Conservation (phyloP, 495 filamentous ascomycete species). For the Schizothecium vesticola region DNA sequence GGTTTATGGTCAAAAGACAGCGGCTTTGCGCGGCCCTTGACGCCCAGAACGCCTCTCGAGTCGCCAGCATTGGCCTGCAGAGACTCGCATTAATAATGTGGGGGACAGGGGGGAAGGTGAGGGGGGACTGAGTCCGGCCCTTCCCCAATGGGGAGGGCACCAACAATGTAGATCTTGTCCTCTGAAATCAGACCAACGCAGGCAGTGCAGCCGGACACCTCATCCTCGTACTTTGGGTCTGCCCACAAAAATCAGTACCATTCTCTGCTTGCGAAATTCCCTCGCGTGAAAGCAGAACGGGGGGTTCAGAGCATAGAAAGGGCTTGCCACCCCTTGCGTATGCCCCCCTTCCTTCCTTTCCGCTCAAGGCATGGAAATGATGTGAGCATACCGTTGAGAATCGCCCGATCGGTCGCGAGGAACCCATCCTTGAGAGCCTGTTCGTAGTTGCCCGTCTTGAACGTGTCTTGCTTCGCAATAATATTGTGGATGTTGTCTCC, state of each 20-base stretch:
- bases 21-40: conserved; percentile 94
- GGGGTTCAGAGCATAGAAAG: neutral
- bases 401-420: conserved; percentile 90
- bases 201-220: conserved; percentile 96
- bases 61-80: conserved; percentile 90
- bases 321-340: neutral
- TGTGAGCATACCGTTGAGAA: conserved; percentile 71
- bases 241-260: conserved; percentile 13
- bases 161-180: conserved; percentile 89
- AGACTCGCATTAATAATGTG: conserved; percentile 20
- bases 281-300: neutral
- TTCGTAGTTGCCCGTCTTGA: conserved; percentile 84
- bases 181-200: conserved; percentile 82
- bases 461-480: conserved; percentile 86
- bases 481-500: conserved; percentile 93
- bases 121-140: neutral
- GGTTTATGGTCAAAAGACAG: conserved; percentile 98
- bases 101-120: conserved; percentile 6
- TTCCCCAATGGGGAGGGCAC: conserved; percentile 15
- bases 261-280: neutral
- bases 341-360: neutral
- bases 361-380: neutral
- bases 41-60: conserved; percentile 85
- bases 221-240: conserved; percentile 96
- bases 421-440: conserved; percentile 97